Percentiles rank a stretch among this genome's conserved stretches.
Conservation (phyloP, 2,329 filamentous ascomycete species). For the Raffaelea albimanens region DNA sequence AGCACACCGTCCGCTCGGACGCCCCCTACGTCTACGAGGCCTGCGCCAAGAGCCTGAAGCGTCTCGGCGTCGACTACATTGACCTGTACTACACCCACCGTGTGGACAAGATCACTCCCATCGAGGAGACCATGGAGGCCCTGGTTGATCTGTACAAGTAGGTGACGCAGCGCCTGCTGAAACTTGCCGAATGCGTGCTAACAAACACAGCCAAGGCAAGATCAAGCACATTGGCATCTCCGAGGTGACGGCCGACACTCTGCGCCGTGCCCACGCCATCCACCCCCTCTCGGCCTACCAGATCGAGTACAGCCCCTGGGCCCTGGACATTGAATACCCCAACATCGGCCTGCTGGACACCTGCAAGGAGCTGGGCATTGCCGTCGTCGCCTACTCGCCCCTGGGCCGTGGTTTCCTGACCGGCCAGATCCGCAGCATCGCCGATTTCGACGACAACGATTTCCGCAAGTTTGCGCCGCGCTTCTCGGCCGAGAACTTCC, state of each 20-base stretch:
- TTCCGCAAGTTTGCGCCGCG: conserved; percentile 22
- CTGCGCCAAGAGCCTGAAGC: conserved; percentile 27
- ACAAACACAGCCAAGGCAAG: conserved; percentile 41
- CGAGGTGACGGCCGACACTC: conserved; percentile 37
- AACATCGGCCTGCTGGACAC: conserved; percentile 29
- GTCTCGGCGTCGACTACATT: conserved; percentile 39
- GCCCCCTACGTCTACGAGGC: conserved; percentile 19
- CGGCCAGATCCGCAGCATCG: conserved; percentile 17
- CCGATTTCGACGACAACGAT: conserved; percentile 9
- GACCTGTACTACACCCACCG: conserved; percentile 47
- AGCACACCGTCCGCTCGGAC: conserved; percentile 19
- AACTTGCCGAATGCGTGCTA: too few species aligned
- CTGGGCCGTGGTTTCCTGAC: conserved; percentile 34
- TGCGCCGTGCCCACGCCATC: conserved; percentile 42
- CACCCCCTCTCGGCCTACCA: conserved; percentile 41
- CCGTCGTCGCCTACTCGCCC: conserved; percentile 29
- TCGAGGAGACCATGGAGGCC: conserved; percentile 36
- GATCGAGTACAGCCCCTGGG: conserved; percentile 44
- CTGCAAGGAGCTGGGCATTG: conserved; percentile 35
- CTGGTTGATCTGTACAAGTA: conserved; percentile 32
- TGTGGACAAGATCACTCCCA: conserved; percentile 31
- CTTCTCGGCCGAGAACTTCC: conserved; percentile 35
- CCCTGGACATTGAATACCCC: conserved; percentile 48
- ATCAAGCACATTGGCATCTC: conserved; percentile 47
- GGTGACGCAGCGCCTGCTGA: too few species aligned